Conservation (phyloP, 164 flowering plant genomes). For the Berberis thunbergii region DNA sequence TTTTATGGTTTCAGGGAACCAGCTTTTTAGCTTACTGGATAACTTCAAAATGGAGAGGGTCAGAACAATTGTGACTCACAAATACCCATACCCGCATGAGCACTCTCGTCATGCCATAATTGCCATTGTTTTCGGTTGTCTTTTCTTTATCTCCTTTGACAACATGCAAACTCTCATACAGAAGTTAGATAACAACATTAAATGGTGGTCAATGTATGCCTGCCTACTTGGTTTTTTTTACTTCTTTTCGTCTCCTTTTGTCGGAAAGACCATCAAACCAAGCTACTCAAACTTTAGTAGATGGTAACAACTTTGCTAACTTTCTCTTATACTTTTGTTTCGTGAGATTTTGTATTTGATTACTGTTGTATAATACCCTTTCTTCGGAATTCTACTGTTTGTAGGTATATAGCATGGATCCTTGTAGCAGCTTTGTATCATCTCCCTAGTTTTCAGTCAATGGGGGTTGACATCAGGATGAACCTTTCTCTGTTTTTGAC, state of each 20-base stretch:
- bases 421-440: constrained; percentile 88
- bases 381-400: not conserved
- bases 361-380: not conserved
- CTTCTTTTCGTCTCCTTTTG: constrained; percentile 94
- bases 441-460: constrained; percentile 98
- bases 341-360: not conserved
- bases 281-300: constrained; percentile 96
- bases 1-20: constrained; percentile 39
- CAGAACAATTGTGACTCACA: constrained; percentile 67
- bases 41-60: constrained; percentile 80
- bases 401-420: constrained; percentile 95
- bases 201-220: constrained; percentile 99
- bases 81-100: constrained; percentile 92
- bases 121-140: constrained; percentile 81
- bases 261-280: constrained; percentile 90
- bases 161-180: constrained; percentile 87
- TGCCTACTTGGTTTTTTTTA: constrained; percentile 93
- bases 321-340: not conserved
- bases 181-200: constrained; percentile 75
- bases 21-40: constrained; percentile 43
- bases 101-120: constrained; percentile 93
- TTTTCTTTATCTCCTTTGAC: constrained; percentile 93
- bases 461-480: constrained; percentile 99
- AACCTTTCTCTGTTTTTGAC: constrained; percentile 86
- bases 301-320: constrained; percentile 44